Evolutionary conservation across 2,329 filamentous ascomycete genomes (phyloP).

Genomic region (Fusarium euwallaceae): DNA sequence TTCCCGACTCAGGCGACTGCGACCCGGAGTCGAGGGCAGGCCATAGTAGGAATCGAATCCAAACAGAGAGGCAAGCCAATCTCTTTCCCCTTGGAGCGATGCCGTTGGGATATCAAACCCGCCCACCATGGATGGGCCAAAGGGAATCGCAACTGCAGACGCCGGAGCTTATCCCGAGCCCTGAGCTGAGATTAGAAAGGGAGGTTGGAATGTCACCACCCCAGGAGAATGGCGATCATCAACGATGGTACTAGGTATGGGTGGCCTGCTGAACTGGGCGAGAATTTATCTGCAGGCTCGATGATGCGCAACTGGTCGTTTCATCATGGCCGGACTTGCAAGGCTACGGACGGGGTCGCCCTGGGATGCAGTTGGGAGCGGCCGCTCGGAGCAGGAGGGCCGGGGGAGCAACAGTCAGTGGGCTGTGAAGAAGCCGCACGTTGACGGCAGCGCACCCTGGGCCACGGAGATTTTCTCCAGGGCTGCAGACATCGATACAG

Average conservation of each 20-base stretch:
- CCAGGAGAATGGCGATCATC: constrained; percentile 26
- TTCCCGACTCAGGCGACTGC: constrained; percentile 2
- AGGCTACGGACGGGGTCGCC: constrained; percentile 22
- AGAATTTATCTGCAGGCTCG: constrained; percentile 9
- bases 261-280: constrained; percentile 5
- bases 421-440: constrained; percentile 11
- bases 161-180: constrained; percentile 18
- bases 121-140: constrained; percentile 11
- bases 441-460: constrained; percentile 14
- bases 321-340: constrained; percentile 33
- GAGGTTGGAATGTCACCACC: constrained; percentile 31
- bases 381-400: constrained; percentile 31
- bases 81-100: constrained; percentile 22
- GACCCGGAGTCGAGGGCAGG: neutral
- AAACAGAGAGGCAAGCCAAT: constrained; percentile 6
- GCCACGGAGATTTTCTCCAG: constrained; percentile 35
- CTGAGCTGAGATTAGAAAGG: constrained; percentile 36
- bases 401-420: neutral
- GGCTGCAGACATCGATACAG: constrained; percentile 23
- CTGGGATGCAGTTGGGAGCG: constrained; percentile 27
- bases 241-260: constrained; percentile 9
- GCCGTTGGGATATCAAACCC: constrained; percentile 15
- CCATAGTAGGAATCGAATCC: constrained; percentile 2
- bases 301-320: constrained; percentile 31
- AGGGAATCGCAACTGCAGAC: neutral